Percentiles rank a stretch among this genome's conserved stretches.
phyloP scores from a whole-genome alignment of 1,284 basidiomycete genomes.

The Apiotrichum akiyoshidainum region DNA sequence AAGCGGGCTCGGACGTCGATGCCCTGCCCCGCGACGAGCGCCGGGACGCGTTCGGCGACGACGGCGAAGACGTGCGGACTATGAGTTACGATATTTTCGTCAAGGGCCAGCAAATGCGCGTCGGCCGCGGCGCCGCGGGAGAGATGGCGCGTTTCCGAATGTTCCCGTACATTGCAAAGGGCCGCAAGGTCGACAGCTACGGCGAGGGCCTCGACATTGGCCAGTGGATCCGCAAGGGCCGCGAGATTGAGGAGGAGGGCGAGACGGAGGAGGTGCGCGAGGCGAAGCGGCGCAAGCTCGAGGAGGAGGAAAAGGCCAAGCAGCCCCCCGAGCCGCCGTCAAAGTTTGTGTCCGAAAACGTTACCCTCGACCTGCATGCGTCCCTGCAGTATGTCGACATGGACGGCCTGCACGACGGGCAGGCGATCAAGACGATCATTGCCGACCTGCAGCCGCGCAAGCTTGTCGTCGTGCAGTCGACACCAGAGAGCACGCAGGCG shows the following conservation, averaged over 20 bases:
- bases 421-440: conserved; percentile 93
- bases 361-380: conserved; percentile 76
- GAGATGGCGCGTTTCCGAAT: conserved; percentile 71
- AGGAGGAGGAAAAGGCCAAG: conserved; percentile 72
- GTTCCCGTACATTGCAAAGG: conserved; percentile 95
- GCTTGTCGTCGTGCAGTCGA: conserved; percentile 83
- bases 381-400: conserved; percentile 87
- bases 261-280: conserved; percentile 77
- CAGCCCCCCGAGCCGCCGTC: conserved; percentile 81
- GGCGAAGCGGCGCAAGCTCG: conserved; percentile 63
- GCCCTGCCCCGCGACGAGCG: conserved; percentile 53
- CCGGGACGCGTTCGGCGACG: conserved; percentile 37
- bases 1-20: conserved; percentile 64
- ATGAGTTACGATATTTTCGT: conserved; percentile 94
- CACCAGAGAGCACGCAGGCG: conserved; percentile 62
- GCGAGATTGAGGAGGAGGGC: conserved; percentile 79
- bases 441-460: conserved; percentile 95
- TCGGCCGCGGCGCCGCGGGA: conserved; percentile 54
- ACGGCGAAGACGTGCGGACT: conserved; percentile 46
- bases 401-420: conserved; percentile 92
- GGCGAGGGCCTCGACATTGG: conserved; percentile 92
- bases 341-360: conserved; percentile 75
- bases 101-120: conserved; percentile 81
- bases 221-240: conserved; percentile 86
- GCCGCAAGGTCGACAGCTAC: conserved; percentile 87